phyloP scores from a whole-genome alignment of 2,329 filamentous ascomycete species.

The Cytospora schulzeri region DNA sequence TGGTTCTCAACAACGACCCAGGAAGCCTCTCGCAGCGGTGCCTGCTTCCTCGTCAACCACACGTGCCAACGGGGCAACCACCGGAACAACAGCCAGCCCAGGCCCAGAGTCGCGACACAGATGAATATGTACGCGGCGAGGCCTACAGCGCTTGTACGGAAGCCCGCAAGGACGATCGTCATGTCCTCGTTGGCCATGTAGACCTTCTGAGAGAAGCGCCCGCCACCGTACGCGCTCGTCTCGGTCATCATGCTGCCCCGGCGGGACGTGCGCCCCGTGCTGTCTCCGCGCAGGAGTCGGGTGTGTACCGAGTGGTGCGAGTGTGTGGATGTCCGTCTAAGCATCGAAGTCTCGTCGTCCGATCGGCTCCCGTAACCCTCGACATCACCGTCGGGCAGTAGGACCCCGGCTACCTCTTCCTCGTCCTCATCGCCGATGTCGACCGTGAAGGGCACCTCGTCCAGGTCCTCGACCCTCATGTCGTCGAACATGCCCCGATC shows the following conservation, averaged over 20 bases:
- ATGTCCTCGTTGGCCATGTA: slow-evolving; percentile 93
- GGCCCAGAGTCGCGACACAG: slow-evolving; percentile 72
- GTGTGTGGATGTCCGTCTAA: slow-evolving; percentile 64
- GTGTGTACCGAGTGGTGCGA: slow-evolving; percentile 60
- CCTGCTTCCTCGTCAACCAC: slow-evolving; percentile 68
- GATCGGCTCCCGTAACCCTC: slow-evolving; percentile 45
- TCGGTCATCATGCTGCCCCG: slow-evolving; percentile 71
- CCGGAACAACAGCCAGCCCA: slow-evolving; percentile 81
- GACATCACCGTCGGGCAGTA: slow-evolving; percentile 40
- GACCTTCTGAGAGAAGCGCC: slow-evolving; percentile 81
- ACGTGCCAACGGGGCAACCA: slow-evolving; percentile 92
- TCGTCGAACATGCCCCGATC: slow-evolving; percentile 32
- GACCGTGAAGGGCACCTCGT: slow-evolving; percentile 45
- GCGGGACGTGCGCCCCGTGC: slow-evolving; percentile 47
- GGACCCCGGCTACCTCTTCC: slow-evolving; percentile 3
- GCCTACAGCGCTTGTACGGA: slow-evolving; percentile 74
- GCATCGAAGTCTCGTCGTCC: slow-evolving; percentile 46
- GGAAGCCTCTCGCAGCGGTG: slow-evolving; percentile 71
- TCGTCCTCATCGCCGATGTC: slow-evolving; percentile 44
- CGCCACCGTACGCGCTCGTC: slow-evolving; percentile 62
- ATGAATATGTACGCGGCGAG: slow-evolving; percentile 69
- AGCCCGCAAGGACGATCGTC: slow-evolving; percentile 90
- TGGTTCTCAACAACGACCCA: slow-evolving; percentile 98
- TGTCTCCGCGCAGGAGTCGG: slow-evolving; percentile 68
- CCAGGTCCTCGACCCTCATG: slow-evolving; percentile 39